phyloP scores from a whole-genome alignment of 768 basidiomycete genomes.

The Hydnum rufescens region DNA sequence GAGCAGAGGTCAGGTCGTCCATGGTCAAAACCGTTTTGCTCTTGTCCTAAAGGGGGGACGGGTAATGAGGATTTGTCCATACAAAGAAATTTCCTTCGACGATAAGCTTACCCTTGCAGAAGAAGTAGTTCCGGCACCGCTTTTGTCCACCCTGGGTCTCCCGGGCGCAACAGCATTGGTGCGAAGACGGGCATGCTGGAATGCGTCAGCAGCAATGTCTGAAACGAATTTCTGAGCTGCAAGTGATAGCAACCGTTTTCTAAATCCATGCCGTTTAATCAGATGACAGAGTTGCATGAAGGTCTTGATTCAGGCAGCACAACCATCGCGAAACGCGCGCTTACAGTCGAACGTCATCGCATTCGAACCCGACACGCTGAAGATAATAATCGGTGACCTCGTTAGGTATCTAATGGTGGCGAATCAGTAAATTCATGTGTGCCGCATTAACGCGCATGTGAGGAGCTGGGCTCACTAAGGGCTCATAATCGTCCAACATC shows the following conservation, averaged over 20 bases:
- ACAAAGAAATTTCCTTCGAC: conserved; percentile 27
- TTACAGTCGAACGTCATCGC: conserved; percentile 80
- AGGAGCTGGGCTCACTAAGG: conserved; percentile 39
- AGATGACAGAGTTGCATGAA: not conserved
- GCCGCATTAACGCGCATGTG: too few relatives aligned
- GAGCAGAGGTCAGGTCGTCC: conserved; percentile 87
- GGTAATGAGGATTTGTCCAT: conserved; percentile 33
- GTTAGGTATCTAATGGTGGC: conserved; percentile 69
- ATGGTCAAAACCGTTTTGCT: conserved; percentile 88
- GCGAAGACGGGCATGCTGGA: conserved; percentile 91
- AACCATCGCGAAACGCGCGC: not conserved
- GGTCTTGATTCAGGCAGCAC: too few relatives aligned
- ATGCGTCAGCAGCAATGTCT: conserved; percentile 91
- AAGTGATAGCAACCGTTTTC: conserved; percentile 83
- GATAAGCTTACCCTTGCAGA: not conserved
- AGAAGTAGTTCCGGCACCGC: not conserved
- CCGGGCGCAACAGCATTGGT: conserved; percentile 60
- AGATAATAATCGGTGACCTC: conserved; percentile 97
- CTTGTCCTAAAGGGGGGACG: conserved; percentile 39
- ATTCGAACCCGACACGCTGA: conserved; percentile 89
- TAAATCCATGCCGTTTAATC: conserved; percentile 16
- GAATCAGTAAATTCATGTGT: not conserved
- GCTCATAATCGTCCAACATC: conserved; percentile 94
- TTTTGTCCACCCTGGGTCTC: conserved; percentile 17
- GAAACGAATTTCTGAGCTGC: conserved; percentile 97